phyloP scores from a whole-genome alignment of 495 filamentous ascomycete species.

The Penicillium maclennaniae region DNA sequence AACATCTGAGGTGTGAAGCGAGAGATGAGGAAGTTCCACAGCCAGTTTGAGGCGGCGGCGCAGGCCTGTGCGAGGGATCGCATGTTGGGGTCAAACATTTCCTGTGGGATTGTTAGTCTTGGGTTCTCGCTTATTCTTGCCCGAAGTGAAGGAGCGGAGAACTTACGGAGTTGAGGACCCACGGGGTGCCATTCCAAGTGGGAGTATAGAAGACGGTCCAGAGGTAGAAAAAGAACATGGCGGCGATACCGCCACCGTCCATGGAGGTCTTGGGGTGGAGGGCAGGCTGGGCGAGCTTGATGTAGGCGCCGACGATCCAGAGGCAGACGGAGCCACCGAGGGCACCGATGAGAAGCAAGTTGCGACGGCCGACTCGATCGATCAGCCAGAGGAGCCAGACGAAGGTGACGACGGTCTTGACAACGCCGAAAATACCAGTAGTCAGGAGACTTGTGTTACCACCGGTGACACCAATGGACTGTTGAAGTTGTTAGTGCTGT shows the following conservation, averaged over 20 bases:
- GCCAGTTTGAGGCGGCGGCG: constrained; percentile 68
- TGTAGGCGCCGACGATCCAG: constrained; percentile 70
- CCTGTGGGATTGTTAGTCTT: constrained; percentile 22
- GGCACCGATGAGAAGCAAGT: constrained; percentile 68
- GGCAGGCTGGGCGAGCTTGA: constrained; percentile 56
- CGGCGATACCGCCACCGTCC: constrained; percentile 57
- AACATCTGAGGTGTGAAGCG: constrained; percentile 76
- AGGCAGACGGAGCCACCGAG: constrained; percentile 65
- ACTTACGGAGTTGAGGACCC: constrained; percentile 58
- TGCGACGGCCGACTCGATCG: constrained; percentile 65
- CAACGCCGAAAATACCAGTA: constrained; percentile 53
- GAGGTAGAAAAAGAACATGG: constrained; percentile 77
- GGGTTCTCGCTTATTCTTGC: not conserved
- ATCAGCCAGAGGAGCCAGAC: constrained; percentile 67
- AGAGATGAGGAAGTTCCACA: constrained; percentile 70
- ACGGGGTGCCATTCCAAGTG: constrained; percentile 70
- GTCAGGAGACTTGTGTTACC: constrained; percentile 48
- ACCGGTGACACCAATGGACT: constrained; percentile 54
- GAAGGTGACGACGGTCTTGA: constrained; percentile 56
- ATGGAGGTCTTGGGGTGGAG: constrained; percentile 37
- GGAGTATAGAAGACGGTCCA: constrained; percentile 77
- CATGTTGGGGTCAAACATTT: constrained; percentile 59
- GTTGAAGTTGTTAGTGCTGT: constrained; percentile 1
- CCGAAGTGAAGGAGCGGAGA: not conserved
- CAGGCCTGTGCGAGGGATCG: constrained; percentile 65